phyloP scores from a whole-genome alignment of 805 yeast genomes.

The Sugiyamaella marilandica region DNA sequence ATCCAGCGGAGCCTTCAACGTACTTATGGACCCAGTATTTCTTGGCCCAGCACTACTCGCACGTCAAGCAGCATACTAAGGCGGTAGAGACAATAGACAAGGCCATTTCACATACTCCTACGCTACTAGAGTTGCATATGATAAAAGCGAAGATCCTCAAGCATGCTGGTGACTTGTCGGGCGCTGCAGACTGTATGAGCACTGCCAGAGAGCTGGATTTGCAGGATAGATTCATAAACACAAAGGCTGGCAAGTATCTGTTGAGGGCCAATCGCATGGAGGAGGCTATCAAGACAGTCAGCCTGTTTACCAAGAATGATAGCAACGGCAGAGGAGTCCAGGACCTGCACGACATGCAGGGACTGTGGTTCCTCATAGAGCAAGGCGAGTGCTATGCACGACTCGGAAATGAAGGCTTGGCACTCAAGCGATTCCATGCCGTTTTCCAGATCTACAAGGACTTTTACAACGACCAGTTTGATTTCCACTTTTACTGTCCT shows the following conservation, averaged over 20 bases:
- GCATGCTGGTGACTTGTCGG: slow-evolving; percentile 54
- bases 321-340: slow-evolving; percentile 76
- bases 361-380: slow-evolving; percentile 81
- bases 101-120: slow-evolving; percentile 72
- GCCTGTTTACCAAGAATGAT: slow-evolving; percentile 82
- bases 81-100: slow-evolving; percentile 57
- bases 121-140: slow-evolving; percentile 75
- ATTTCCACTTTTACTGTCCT: slow-evolving; percentile 89
- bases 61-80: slow-evolving; percentile 44
- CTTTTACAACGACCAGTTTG: slow-evolving; percentile 80
- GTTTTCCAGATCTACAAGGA: slow-evolving; percentile 63
- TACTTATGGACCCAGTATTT: slow-evolving; percentile 68
- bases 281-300: slow-evolving; percentile 66
- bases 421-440: slow-evolving; percentile 72
- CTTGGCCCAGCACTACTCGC: slow-evolving; percentile 71
- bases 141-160: slow-evolving; percentile 76
- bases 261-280: slow-evolving; percentile 70
- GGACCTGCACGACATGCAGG: slow-evolving; percentile 85
- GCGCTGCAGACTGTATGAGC: slow-evolving; percentile 64
- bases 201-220: slow-evolving; percentile 71
- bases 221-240: slow-evolving; percentile 88
- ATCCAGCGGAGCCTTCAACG: slow-evolving; percentile 22
- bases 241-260: slow-evolving; percentile 79
- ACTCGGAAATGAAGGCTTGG: slow-evolving; percentile 58
- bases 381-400: slow-evolving; percentile 79